Conservation (phyloP, 768 basidiomycete genomes). For the Sarcodon sp. region DNA sequence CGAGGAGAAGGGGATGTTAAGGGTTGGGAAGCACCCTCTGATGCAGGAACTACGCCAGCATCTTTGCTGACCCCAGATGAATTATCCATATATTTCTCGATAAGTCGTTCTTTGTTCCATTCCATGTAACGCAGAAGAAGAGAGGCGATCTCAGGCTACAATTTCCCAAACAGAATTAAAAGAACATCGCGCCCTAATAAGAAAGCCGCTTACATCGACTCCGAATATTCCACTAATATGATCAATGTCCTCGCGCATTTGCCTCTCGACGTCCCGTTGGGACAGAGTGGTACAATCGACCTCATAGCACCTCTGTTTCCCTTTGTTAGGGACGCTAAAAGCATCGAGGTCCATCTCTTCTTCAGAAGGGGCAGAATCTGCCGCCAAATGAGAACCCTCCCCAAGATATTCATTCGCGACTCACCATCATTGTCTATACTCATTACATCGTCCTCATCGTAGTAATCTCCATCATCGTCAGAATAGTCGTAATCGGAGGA, state of each 20-base stretch:
- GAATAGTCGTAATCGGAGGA: conserved; percentile 63
- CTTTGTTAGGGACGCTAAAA: conserved; percentile 42
- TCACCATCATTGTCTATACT: conserved; percentile 47
- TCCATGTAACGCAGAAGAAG: conserved; percentile 71
- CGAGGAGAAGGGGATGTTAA: conserved; percentile 18
- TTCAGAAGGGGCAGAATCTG: conserved; percentile 31
- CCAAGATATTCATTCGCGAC: conserved; percentile 11
- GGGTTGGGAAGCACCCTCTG: conserved; percentile 50
- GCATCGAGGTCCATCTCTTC: conserved; percentile 64
- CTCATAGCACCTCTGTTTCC: conserved; percentile 63
- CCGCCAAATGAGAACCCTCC: conserved; percentile 10
- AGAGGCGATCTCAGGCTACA: conserved; percentile 54
- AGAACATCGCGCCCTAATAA: not conserved
- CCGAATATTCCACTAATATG: conserved; percentile 82
- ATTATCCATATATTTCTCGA: conserved; percentile 97
- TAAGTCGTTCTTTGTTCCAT: conserved; percentile 96
- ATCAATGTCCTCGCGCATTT: conserved; percentile 71
- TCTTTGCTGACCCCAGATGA: conserved; percentile 41
- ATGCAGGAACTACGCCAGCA: conserved; percentile 18
- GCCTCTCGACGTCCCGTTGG: conserved; percentile 59
- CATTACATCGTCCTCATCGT: conserved; percentile 54
- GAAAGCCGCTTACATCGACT: conserved; percentile 57
- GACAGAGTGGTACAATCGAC: conserved; percentile 73
- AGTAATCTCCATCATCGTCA: conserved; percentile 53
- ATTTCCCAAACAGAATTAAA: conserved; percentile 1